Conservation (phyloP, 441 rosid genomes). For the Codiaeum variegatum region DNA sequence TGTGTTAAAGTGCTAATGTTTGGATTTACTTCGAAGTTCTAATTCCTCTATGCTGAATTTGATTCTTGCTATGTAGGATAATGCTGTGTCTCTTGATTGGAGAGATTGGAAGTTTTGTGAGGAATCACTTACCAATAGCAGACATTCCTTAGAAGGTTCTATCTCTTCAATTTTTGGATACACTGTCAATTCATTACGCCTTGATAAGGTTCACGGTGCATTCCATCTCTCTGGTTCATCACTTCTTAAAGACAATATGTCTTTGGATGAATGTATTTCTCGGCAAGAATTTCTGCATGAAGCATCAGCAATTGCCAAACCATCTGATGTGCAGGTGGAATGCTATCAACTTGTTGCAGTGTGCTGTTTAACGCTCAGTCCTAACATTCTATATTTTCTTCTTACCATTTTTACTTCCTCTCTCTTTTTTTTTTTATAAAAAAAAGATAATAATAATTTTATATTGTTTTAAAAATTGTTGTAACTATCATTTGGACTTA, state of each 20-base stretch:
- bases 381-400: conserved; percentile 6
- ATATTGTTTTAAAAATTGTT: background rate
- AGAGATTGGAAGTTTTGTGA: conserved; percentile 56
- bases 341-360: conserved; percentile 34
- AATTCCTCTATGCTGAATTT: conserved; percentile 12
- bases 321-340: conserved; percentile 29
- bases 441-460: background rate
- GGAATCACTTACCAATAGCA: conserved; percentile 24
- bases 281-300: conserved; percentile 30
- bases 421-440: conserved; percentile 6
- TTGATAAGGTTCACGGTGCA: conserved; percentile 33
- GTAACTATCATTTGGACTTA: background rate
- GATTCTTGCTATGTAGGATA: conserved; percentile 39
- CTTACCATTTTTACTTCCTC: conserved; percentile 4
- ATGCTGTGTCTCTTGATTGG: conserved; percentile 59
- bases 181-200: conserved; percentile 33
- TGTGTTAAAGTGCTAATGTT: background rate
- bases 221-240: conserved; percentile 26
- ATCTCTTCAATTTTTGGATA: conserved; percentile 32
- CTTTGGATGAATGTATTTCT: conserved; percentile 25
- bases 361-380: conserved; percentile 11
- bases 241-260: conserved; percentile 24
- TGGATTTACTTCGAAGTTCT: background rate
- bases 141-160: conserved; percentile 24
- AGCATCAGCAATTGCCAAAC: conserved; percentile 24